Evolutionary conservation across 140 eudicot species (phyloP), one percentile per base, ranked within the genome.

Genomic region (Erigeron philadelphicus): DNA sequence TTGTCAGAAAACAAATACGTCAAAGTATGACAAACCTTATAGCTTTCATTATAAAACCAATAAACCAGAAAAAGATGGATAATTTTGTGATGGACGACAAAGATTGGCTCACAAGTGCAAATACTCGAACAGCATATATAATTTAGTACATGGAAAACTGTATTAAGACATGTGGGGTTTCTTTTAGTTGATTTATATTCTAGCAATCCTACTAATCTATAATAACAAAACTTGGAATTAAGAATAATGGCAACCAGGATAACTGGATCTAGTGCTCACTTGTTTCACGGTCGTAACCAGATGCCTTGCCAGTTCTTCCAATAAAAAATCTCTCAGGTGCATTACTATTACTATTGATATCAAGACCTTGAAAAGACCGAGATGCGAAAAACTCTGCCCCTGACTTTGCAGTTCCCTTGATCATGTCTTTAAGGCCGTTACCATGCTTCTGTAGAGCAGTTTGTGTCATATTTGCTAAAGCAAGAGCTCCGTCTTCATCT

Each of bases 301-400:
- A 83, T 3, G 99, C 99, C 79, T 77, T 89, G n/a, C 99, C 97
- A 10, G 86, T 73, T 80, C 95, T 83, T 68, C 99, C 99, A 11
- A 78, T 50, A 9, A 85, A 35, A 65, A 87, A 75, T 12, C 88
- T 84, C 82, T 79, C 83, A 0, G 99, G 90, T 35, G 64, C 60
- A 35, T 88, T 66, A 41, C 72, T 76, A 64, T 78, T 68, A 17
- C 77, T 55, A 31, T 84, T 78, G 13, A 93, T 79, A 41, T 93
- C 96, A n/a, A 93, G 92, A 65, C 98, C 98, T 41, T 87, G 96
- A 76, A 80, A 89, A 18, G 90, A 72, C 60, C 98, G 88, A 44
- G 78, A 38, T 1, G 89, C 95, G 11, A 89, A 89, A 77, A 59
- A 93, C 58, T 89, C 96, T 0, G 88, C 85, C 59, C 95, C 98